A percentile compares a stretch with the other conserved stretches of the same genome.
Evolutionary conservation across 768 basidiomycete species (phyloP).

Genomic region (Exsudoporus frostii): DNA sequence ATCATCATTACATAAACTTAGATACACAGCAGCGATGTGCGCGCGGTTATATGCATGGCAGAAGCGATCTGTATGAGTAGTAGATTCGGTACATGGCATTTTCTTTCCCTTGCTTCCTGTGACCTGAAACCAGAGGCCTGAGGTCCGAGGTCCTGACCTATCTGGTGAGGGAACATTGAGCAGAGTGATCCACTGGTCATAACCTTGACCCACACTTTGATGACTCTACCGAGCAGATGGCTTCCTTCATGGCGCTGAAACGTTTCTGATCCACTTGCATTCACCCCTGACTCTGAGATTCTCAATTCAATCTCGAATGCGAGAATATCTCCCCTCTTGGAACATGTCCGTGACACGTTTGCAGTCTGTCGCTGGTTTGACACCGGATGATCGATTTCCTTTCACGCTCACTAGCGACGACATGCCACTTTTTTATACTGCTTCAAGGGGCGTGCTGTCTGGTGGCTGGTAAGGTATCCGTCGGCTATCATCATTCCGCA

Average conservation of each 20-base stretch:
- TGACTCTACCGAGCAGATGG: conserved; percentile 6
- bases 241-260: conserved; percentile 20
- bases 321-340: conserved; percentile 17
- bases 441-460: conserved; percentile 10
- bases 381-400: conserved; percentile 5
- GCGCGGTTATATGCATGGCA: not conserved
- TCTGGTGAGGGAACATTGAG: not conserved
- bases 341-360: conserved; percentile 12
- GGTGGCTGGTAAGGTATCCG: conserved; percentile 3
- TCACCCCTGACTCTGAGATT: conserved; percentile 25
- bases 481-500: conserved; percentile 4
- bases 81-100: not conserved
- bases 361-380: conserved; percentile 10
- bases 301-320: conserved; percentile 25
- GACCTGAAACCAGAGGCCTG: not conserved
- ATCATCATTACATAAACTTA: conserved; percentile 4
- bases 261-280: conserved; percentile 24
- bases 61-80: not conserved
- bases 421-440: not conserved
- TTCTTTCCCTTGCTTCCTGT: not conserved
- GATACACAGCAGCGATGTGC: not conserved
- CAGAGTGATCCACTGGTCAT: not conserved
- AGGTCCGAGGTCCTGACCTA: not conserved
- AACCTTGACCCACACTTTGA: conserved; percentile 10
- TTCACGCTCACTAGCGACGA: conserved; percentile 2